Evolutionary conservation across 768 basidiomycete species (phyloP).

Genomic region (Bullera alba): DNA sequence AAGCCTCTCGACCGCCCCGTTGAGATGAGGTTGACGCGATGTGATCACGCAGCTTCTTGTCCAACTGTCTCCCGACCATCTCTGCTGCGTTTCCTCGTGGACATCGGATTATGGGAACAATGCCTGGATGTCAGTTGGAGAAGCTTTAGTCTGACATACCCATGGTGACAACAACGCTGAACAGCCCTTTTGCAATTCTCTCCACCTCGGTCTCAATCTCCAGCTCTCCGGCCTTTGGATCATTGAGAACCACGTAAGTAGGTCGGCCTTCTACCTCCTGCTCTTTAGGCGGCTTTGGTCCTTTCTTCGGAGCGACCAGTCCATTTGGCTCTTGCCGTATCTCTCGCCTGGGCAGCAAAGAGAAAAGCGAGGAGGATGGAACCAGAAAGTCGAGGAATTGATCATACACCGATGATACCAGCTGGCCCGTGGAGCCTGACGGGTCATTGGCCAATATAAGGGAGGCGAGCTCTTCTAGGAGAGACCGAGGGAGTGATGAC

Average conservation of each 20-base stretch:
- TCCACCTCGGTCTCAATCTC: constrained; percentile 92
- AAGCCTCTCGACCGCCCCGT: constrained; percentile 50
- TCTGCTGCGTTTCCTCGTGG: constrained; percentile 96
- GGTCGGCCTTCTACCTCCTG: constrained; percentile 45
- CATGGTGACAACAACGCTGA: constrained; percentile 81
- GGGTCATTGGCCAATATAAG: constrained; percentile 62
- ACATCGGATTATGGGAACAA: constrained; percentile 88
- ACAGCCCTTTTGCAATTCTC: constrained; percentile 78
- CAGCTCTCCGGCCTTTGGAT: constrained; percentile 78
- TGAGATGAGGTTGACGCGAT: constrained; percentile 52
- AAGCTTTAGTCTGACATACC: constrained; percentile 52
- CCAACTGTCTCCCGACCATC: constrained; percentile 96
- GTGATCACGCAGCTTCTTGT: constrained; percentile 80
- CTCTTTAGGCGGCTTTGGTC: constrained; percentile 11
- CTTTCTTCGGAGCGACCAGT: constrained; percentile 12
- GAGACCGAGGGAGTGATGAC: constrained; percentile 75
- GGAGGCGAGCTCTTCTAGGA: constrained; percentile 89
- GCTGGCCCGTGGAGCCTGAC: constrained; percentile 21
- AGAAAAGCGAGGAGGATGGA: constrained; percentile 87
- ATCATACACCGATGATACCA: constrained; percentile 66
- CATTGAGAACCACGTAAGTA: constrained; percentile 82
- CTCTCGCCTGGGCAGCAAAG: constrained; percentile 58
- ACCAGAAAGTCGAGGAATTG: constrained; percentile 95
- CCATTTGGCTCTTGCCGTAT: constrained; percentile 21
- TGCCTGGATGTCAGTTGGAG: constrained; percentile 52